Evolutionary conservation across 306 rosid species (phyloP).

Genomic region (Vigna hirtella): DNA sequence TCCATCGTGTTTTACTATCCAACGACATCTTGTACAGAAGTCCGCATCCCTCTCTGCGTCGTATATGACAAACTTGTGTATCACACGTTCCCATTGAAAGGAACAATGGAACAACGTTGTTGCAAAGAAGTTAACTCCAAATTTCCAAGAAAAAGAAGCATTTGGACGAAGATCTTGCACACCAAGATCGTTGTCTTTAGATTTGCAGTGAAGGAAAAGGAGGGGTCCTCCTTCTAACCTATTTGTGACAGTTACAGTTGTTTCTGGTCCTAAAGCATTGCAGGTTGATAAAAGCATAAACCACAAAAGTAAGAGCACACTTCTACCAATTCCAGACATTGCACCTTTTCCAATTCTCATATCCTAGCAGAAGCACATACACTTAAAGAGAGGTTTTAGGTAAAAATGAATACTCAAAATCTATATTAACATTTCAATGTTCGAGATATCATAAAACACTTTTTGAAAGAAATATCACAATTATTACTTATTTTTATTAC

Average conservation of each 20-base stretch:
- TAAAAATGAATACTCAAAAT: not conserved
- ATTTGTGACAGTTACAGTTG: not conserved
- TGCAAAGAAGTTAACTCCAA: not conserved
- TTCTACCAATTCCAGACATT: not conserved
- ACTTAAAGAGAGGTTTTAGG: not conserved
- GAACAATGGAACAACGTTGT: not conserved
- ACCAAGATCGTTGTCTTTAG: not conserved
- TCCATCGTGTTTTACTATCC: not conserved
- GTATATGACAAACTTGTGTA: not conserved
- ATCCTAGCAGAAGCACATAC: no score
- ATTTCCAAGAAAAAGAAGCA: not conserved
- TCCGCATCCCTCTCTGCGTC: fast-evolving
- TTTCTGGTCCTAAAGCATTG: not conserved
- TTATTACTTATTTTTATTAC: no score
- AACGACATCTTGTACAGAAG: not conserved
- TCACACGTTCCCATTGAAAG: not conserved
- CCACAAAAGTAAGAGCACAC: not conserved
- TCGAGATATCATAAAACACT: no score
- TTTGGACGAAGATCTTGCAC: not conserved
- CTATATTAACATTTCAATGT: no score
- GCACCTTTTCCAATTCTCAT: not conserved
- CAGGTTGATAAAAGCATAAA: not conserved
- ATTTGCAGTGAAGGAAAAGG: not conserved
- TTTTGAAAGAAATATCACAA: no score
- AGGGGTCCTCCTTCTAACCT: not conserved